Percentiles rank a stretch among this genome's conserved stretches.
phyloP scores from a whole-genome alignment of 2,329 filamentous ascomycete genomes.

The Myriosclerotinia duriaeana region DNA sequence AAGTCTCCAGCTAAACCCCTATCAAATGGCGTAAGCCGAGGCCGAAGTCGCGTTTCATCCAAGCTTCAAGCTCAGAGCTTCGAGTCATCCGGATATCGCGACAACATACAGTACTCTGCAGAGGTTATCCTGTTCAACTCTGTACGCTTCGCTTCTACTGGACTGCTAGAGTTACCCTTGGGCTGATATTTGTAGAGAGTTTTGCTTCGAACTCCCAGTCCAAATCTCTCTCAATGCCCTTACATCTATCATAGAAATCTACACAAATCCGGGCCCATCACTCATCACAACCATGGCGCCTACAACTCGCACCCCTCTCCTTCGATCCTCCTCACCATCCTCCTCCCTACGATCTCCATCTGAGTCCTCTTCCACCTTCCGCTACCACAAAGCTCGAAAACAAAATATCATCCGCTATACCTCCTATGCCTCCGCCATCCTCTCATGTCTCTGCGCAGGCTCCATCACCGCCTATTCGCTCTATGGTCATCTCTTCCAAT shows the following conservation, averaged over 20 bases:
- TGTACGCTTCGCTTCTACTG: background rate
- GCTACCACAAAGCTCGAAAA: conserved; percentile 23
- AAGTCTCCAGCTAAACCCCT: background rate
- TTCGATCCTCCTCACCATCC: conserved; percentile 16
- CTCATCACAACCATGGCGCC: conserved; percentile 18
- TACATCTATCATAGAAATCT: background rate
- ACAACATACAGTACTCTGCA: background rate
- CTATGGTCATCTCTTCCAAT: conserved; percentile 88
- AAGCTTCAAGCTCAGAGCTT: background rate
- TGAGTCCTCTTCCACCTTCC: conserved; percentile 8
- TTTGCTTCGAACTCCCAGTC: background rate
- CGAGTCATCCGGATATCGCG: background rate
- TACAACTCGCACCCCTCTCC: conserved; percentile 14
- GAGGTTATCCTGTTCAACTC: background rate
- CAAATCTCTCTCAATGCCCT: conserved; percentile 3
- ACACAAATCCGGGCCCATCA: conserved; percentile 2
- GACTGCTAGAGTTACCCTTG: background rate
- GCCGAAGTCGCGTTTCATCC: conserved; percentile 11
- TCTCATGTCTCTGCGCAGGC: conserved; percentile 73
- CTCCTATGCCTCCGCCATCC: conserved; percentile 55
- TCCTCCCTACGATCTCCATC: conserved; percentile 12
- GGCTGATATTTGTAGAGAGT: too few species aligned
- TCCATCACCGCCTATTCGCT: conserved; percentile 92
- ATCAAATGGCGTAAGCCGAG: conserved; percentile 17
- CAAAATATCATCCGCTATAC: conserved; percentile 41